phyloP scores from a whole-genome alignment of 176 grass and related monocot genomes.

The Olyra latifolia region DNA sequence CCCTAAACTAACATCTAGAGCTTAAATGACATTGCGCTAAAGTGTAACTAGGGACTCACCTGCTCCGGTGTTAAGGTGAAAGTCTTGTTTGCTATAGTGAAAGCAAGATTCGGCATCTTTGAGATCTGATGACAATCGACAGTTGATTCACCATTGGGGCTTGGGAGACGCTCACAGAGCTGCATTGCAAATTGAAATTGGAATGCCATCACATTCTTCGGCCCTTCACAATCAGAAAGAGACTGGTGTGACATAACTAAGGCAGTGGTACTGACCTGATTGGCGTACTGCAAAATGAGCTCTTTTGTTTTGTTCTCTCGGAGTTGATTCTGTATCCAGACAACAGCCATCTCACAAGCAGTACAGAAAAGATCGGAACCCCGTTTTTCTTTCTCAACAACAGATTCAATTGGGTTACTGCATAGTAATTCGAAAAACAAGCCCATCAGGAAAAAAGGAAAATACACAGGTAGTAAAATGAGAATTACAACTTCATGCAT shows the following conservation, averaged over 20 bases:
- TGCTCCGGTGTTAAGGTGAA: conserved; percentile 83
- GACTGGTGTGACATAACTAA: background rate
- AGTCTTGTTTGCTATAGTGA: conserved; percentile 66
- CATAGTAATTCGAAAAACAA: conserved; percentile 29
- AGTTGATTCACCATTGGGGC: conserved; percentile 71
- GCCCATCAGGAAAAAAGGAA: background rate
- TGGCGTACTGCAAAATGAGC: conserved; percentile 64
- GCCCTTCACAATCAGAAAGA: conserved; percentile 8
- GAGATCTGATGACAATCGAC: conserved; percentile 67
- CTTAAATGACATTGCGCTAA: background rate
- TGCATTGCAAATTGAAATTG: conserved; percentile 19
- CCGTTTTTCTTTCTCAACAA: conserved; percentile 53
- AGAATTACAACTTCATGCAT: background rate
- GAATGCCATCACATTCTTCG: background rate
- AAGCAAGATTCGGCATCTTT: conserved; percentile 80
- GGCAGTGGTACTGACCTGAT: conserved; percentile 45
- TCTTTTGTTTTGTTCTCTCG: conserved; percentile 69
- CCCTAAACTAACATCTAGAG: background rate
- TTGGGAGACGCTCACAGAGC: conserved; percentile 83
- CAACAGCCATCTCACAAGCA: conserved; percentile 88
- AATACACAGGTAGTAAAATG: background rate
- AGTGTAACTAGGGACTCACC: conserved; percentile 34
- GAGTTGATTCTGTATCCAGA: conserved; percentile 96
- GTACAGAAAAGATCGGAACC: conserved; percentile 71
- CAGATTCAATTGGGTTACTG: conserved; percentile 73